A percentile compares a stretch with the other conserved stretches of the same genome.
phyloP scores from a whole-genome alignment of 2,329 filamentous ascomycete species.

The Fusarium pseudoanthophilum region DNA sequence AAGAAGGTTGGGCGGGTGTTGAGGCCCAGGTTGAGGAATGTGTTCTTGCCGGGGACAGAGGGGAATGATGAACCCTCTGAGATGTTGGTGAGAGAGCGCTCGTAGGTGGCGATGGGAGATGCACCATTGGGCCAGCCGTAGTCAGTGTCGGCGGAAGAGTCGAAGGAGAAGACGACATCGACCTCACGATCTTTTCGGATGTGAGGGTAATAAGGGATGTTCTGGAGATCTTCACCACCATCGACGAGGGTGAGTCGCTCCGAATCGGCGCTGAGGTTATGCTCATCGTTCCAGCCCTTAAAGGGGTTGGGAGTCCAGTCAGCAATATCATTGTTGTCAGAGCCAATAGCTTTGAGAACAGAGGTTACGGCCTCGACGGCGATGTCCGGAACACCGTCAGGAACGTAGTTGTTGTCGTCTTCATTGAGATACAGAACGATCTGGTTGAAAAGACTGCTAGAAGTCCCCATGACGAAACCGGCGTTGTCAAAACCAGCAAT shows the following conservation, averaged over 20 bases:
- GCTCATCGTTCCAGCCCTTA: conserved; percentile 60
- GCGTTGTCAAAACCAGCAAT: conserved; percentile 78
- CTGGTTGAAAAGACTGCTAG: conserved; percentile 82
- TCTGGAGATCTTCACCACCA: conserved; percentile 82
- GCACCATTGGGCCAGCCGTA: conserved; percentile 70
- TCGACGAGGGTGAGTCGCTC: conserved; percentile 78
- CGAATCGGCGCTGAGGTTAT: conserved; percentile 57
- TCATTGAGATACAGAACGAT: conserved; percentile 73
- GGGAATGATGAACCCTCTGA: conserved; percentile 68
- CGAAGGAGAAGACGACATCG: conserved; percentile 72
- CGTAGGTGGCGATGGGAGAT: conserved; percentile 67
- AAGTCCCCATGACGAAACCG: conserved; percentile 85
- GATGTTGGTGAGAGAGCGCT: conserved; percentile 60
- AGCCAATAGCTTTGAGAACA: conserved; percentile 66
- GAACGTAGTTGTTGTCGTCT: conserved; percentile 57
- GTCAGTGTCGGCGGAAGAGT: conserved; percentile 70
- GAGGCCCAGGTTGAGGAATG: conserved; percentile 67
- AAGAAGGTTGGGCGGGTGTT: conserved; percentile 72
- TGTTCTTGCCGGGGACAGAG: conserved; percentile 63
- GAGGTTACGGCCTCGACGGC: conserved; percentile 57
- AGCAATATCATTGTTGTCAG: conserved; percentile 78
- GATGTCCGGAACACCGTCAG: conserved; percentile 59
- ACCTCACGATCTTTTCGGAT: conserved; percentile 61
- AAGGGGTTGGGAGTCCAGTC: conserved; percentile 72
- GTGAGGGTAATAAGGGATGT: conserved; percentile 79